Evolutionary conservation across 176 grass and related monocot genomes (phyloP).

Genomic region (Aegilops sharonensis): DNA sequence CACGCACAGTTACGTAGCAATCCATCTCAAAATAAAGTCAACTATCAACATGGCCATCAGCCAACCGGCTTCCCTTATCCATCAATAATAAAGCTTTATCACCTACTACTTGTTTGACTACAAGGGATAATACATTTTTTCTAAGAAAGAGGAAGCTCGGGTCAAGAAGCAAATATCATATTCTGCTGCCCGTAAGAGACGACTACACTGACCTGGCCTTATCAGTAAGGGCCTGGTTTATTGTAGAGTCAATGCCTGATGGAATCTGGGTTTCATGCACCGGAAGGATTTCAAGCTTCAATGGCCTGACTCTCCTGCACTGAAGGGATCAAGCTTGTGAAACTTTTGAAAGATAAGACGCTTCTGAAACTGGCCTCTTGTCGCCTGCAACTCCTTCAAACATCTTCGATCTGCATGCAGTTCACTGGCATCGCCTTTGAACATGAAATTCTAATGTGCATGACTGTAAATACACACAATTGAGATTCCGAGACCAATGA

Average conservation of each 20-base stretch:
- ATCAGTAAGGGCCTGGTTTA: neutral
- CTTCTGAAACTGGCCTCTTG: neutral
- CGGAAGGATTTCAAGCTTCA: neutral
- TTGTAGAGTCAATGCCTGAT: neutral
- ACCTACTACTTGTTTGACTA: neutral
- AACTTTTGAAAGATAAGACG: neutral
- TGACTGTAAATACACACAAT: neutral
- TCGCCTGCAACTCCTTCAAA: neutral
- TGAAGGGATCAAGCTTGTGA: neutral
- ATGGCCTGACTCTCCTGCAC: neutral
- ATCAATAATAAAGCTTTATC: neutral
- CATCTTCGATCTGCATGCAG: neutral
- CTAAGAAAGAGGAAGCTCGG: neutral
- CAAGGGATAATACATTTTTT: neutral
- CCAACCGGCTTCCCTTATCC: neutral
- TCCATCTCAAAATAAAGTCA: neutral
- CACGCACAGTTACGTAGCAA: neutral
- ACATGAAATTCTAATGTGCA: neutral
- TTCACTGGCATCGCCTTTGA: neutral
- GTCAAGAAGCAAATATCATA: constrained; percentile 2
- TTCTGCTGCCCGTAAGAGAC: neutral
- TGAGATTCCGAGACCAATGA: no score
- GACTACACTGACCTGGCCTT: neutral
- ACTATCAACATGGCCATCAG: neutral
- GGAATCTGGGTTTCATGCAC: neutral